Base-by-base conservation (phyloP, 306 rosid species). In the Senna siamea region DNA sequence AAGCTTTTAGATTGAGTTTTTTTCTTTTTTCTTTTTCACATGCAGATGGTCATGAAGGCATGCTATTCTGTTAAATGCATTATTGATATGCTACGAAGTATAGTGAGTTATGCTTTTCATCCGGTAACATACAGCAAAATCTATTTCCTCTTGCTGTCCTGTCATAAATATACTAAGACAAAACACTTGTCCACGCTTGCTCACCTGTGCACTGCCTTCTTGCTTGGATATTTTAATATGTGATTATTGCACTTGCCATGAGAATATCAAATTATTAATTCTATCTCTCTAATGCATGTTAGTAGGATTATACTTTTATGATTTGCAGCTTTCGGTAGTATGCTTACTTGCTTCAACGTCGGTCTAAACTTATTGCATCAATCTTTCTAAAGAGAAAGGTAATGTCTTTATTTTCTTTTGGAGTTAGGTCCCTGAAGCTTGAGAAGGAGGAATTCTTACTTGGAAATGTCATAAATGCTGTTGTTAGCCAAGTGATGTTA, bases 401-500 rank as follows among this genome's bases (percentile, higher is more conserved):
- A 56, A 72, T 66, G 68, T 72, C 66, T 60, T 61, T 43, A 18
- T 75, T 80, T 78, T 40, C 41, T 73, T 79, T 78, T 69, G 71
- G 75, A 81, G 38, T 78, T 57, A 92, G 98, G 81, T 87, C 92
- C 44, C 34, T 94, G 92, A 92, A 86, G 90, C 89, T 94, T 74
- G 96, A 92, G 78, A 86, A 86, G 81, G 84, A 73, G 41, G 99
- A 92, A 53, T 94, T 94, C 86, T 59, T 90, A 60, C 90, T 94
- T 40, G 99, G 97, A 70, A 87, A 88, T 75, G 93, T 87, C 53
- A 85, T 94, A 53, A 85, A 90, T 72, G 96, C 98, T 47, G 99
- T 92, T 80, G 98, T 94, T 70, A 90, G 99, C 87, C 99, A 92
- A 92, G 98, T 86, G 50, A 90, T 90, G 96, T 38, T 85, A 81